Evolutionary conservation across 768 basidiomycete species (phyloP).

Genomic region (Leccinum aurantiacum): DNA sequence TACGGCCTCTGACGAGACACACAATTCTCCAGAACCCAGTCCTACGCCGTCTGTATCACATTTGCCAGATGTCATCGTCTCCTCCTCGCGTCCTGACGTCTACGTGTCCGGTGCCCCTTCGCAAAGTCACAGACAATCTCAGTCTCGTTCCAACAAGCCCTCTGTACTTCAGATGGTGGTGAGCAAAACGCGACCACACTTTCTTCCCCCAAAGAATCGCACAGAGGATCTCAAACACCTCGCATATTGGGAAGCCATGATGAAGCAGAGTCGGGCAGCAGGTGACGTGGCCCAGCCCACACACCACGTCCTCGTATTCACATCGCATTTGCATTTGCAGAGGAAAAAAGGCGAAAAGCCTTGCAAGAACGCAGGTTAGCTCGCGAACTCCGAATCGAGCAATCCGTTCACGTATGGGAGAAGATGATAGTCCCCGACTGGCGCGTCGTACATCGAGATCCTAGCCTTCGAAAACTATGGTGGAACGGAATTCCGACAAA

Average conservation of each 20-base stretch:
- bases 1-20: background rate
- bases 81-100: slow-evolving; percentile 31
- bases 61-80: slow-evolving; percentile 27
- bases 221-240: slow-evolving; percentile 82
- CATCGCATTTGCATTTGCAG: slow-evolving; percentile 34
- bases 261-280: slow-evolving; percentile 71
- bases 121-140: slow-evolving; percentile 42
- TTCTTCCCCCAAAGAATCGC: slow-evolving; percentile 79
- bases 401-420: slow-evolving; percentile 75
- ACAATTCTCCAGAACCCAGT: background rate
- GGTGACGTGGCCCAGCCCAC: slow-evolving; percentile 45
- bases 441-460: slow-evolving; percentile 67
- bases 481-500: slow-evolving; percentile 88
- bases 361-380: slow-evolving; percentile 59
- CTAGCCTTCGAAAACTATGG: slow-evolving; percentile 69
- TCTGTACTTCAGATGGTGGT: slow-evolving; percentile 75
- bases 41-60: slow-evolving; percentile 16
- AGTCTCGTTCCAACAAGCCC: slow-evolving; percentile 59
- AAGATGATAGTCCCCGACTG: slow-evolving; percentile 80
- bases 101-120: slow-evolving; percentile 18
- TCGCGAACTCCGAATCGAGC: slow-evolving; percentile 68
- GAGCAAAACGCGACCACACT: slow-evolving; percentile 80
- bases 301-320: background rate
- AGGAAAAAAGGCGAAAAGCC: slow-evolving; percentile 68
- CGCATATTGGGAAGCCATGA: slow-evolving; percentile 86